Percentiles rank a stretch among this genome's conserved stretches.
phyloP scores from a whole-genome alignment of 1,139 yeast species.

The Meyerozyma guilliermondii region DNA sequence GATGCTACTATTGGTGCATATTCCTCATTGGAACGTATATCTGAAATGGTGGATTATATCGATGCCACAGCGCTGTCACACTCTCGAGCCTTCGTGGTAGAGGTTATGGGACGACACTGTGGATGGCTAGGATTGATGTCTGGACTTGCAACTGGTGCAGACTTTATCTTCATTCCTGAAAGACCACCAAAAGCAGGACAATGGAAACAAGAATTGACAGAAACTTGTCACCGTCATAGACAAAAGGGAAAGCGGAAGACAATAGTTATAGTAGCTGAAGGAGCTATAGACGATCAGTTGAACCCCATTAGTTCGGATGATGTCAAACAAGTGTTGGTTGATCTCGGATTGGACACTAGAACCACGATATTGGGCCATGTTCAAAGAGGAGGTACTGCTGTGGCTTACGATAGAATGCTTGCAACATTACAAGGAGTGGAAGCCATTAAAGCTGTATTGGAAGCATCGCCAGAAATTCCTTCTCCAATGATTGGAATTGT shows the following conservation, averaged over 20 bases:
- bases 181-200: conserved; percentile 56
- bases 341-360: conserved; percentile 86
- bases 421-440: conserved; percentile 97
- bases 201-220: conserved; percentile 78
- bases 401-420: conserved; percentile 82
- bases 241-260: conserved; percentile 87
- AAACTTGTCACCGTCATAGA: conserved; percentile 70
- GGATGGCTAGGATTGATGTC: conserved; percentile 98
- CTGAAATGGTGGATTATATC: conserved; percentile 90
- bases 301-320: conserved; percentile 75
- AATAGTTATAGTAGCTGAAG: conserved; percentile 95
- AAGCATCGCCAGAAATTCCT: conserved; percentile 83
- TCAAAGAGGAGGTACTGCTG: conserved; percentile 98
- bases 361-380: conserved; percentile 95
- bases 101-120: conserved; percentile 99
- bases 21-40: conserved; percentile 88
- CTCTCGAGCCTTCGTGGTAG: conserved; percentile 95
- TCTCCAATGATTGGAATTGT: conserved; percentile 91
- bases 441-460: conserved; percentile 90
- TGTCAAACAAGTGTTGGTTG: conserved; percentile 76
- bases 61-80: conserved; percentile 97
- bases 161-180: conserved; percentile 90
- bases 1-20: conserved; percentile 96
- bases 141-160: conserved; percentile 94
- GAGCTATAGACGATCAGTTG: conserved; percentile 83